Conservation (phyloP, 2,329 filamentous ascomycete genomes). For the Periconia sp. region DNA sequence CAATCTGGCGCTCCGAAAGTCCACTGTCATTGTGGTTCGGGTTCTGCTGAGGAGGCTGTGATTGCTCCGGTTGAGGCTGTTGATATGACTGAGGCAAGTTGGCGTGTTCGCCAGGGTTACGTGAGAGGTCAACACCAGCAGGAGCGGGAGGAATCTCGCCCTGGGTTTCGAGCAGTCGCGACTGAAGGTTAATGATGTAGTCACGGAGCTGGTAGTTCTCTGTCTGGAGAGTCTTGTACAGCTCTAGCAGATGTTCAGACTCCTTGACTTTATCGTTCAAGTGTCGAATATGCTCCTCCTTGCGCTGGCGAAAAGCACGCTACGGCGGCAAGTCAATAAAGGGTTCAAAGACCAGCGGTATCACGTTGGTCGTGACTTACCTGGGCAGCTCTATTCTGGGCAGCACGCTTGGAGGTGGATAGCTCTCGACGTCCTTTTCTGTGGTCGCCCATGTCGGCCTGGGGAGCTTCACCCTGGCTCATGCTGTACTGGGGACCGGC, state of each 20-base stretch:
- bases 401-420: slow-evolving; percentile 92
- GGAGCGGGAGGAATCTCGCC: slow-evolving; percentile 85
- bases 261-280: slow-evolving; percentile 92
- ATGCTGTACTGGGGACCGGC: slow-evolving; percentile 54
- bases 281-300: slow-evolving; percentile 98
- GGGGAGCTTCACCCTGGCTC: slow-evolving; percentile 49
- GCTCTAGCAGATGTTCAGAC: slow-evolving; percentile 71
- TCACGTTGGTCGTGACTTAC: slow-evolving; percentile 51
- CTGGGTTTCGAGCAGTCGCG: slow-evolving; percentile 78
- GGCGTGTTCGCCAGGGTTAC: slow-evolving; percentile 47
- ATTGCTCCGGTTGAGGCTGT: slow-evolving; percentile 18
- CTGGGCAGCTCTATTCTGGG: slow-evolving; percentile 95
- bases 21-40: slow-evolving; percentile 34
- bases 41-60: slow-evolving; percentile 23
- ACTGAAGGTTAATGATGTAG: slow-evolving; percentile 89
- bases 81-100: slow-evolving; percentile 23
- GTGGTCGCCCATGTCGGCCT: slow-evolving; percentile 50
- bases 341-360: slow-evolving; percentile 1
- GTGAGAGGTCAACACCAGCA: slow-evolving; percentile 71
- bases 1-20: slow-evolving; percentile 41
- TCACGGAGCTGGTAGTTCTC: slow-evolving; percentile 92
- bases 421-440: slow-evolving; percentile 79
- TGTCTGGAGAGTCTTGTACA: slow-evolving; percentile 76
- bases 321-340: slow-evolving; percentile 41
- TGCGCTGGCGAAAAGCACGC: slow-evolving; percentile 95